phyloP scores from a whole-genome alignment of 2,329 filamentous ascomycete species.

The Colletotrichum incanum region DNA sequence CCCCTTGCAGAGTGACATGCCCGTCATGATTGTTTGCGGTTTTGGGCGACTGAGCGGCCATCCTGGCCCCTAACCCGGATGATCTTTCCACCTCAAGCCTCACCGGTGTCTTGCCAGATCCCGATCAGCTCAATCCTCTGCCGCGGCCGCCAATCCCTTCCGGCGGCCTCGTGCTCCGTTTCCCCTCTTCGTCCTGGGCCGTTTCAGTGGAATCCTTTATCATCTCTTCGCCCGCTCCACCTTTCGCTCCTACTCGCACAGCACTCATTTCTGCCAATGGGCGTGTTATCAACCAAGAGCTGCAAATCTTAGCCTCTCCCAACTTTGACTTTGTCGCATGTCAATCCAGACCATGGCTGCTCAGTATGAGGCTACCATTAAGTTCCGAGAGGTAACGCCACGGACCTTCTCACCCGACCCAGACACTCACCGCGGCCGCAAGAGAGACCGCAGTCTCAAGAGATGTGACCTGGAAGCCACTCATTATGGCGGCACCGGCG shows the following conservation, averaged over 20 bases:
- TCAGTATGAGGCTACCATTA: constrained; percentile 25
- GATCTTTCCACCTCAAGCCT: constrained; percentile 28
- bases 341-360: constrained; percentile 15
- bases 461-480: constrained; percentile 51
- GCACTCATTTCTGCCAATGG: constrained; percentile 3
- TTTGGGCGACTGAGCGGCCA: neutral
- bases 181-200: constrained; percentile 7
- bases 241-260: neutral
- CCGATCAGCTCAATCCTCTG: constrained; percentile 31
- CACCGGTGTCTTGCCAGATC: constrained; percentile 28
- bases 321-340: neutral
- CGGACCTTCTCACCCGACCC: constrained; percentile 38
- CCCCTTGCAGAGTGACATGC: constrained; percentile 29
- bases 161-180: constrained; percentile 16
- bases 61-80: constrained; percentile 13
- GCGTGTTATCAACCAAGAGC: constrained; percentile 6
- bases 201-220: constrained; percentile 19
- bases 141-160: constrained; percentile 22
- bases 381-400: constrained; percentile 28
- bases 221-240: constrained; percentile 29
- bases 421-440: constrained; percentile 54
- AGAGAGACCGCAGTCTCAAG: constrained; percentile 57
- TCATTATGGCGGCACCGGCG: constrained; percentile 57
- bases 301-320: neutral
- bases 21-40: constrained; percentile 18